Base-by-base conservation (phyloP, 139 green algal genomes). In the Chlorella sorokiniana region DNA sequence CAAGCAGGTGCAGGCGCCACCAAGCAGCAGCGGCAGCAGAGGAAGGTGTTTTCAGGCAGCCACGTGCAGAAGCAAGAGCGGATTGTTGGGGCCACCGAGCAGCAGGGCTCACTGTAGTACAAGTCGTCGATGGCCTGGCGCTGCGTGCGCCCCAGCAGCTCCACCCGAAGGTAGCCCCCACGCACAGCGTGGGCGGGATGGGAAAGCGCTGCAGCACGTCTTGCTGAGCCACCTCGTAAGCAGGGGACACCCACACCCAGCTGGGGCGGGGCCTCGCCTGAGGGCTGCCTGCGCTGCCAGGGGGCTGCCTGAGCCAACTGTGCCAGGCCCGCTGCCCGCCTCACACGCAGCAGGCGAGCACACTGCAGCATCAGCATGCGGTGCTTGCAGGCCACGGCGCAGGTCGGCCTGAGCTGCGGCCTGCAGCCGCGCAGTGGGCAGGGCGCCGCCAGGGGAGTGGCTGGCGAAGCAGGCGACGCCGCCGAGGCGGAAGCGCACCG, bases 141-240 rank as follows among this genome's bases (percentile, higher is more conserved):
- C 73, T 86, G 80, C 29, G 37, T 52, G n/a, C 48, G 56, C 22
- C 86, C 86, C 35, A 87, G 52, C 25, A 90, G 61, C 68, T 90
- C 79, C 20, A 87, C 62, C 25, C 69, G 72, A 35, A 85, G 48
- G 45, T 61, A 76, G 62, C 83, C 83, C 83, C 83, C 5, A 81
- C 62, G 27, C 83, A 87, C 1, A 85, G 78, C 10, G 38, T 84
- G 51, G 78, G 69, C 22, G 70, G 69, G 20, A 87, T 73, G 11
- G 23, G 35, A 45, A 87, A 87, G 35, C 48, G 44, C 78, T 87
- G 83, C 62, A 85, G 41, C 67, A n/a, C 37, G 35, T 84, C 83
- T 25, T 29, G 38, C 14, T 22, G 22, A 1, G 33, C 22, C 0
- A 82, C 31, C 6, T 31, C 18, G n/a, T 63, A 82, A 1, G 22